phyloP scores from a whole-genome alignment of 257 asterid genomes.

The Voacanga thouarsii region DNA sequence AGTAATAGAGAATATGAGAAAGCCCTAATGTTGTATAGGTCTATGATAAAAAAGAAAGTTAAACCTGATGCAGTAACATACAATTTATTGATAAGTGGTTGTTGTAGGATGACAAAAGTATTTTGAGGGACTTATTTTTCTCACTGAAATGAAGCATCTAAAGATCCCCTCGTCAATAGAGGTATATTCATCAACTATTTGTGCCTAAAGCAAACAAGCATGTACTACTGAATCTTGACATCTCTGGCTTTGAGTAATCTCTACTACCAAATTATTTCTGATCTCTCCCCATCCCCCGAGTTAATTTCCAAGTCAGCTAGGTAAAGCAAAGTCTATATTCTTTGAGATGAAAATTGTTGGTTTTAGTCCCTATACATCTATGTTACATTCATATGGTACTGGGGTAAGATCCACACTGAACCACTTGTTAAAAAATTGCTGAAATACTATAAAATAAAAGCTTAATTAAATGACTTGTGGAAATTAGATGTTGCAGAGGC shows the following conservation, averaged over 20 bases:
- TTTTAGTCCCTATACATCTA: slow-evolving; percentile 70
- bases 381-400: slow-evolving; percentile 73
- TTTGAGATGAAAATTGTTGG: slow-evolving; percentile 71
- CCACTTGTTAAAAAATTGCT: slow-evolving; percentile 20
- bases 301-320: slow-evolving; percentile 57
- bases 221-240: slow-evolving; percentile 20
- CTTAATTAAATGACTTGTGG: slow-evolving; percentile 17
- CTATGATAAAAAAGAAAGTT: slow-evolving; percentile 67
- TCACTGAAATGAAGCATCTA: slow-evolving; percentile 65
- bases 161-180: slow-evolving; percentile 73
- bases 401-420: slow-evolving; percentile 48
- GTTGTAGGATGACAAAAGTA: slow-evolving; percentile 86
- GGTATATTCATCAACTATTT: slow-evolving; percentile 84
- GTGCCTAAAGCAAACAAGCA: slow-evolving; percentile 89
- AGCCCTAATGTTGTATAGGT: slow-evolving; percentile 52
- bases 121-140: slow-evolving; percentile 65
- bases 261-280: slow-evolving; percentile 7
- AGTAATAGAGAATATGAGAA: slow-evolving; percentile 69
- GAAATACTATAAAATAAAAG: slow-evolving; percentile 5
- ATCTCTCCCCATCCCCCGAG: not conserved
- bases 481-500: slow-evolving; percentile 41
- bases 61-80: slow-evolving; percentile 79
- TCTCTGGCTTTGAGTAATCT: slow-evolving; percentile 10
- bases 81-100: slow-evolving; percentile 79
- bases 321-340: slow-evolving; percentile 82